phyloP scores from a whole-genome alignment of 2,329 filamentous ascomycete species.

The Akanthomyces muscarius region DNA sequence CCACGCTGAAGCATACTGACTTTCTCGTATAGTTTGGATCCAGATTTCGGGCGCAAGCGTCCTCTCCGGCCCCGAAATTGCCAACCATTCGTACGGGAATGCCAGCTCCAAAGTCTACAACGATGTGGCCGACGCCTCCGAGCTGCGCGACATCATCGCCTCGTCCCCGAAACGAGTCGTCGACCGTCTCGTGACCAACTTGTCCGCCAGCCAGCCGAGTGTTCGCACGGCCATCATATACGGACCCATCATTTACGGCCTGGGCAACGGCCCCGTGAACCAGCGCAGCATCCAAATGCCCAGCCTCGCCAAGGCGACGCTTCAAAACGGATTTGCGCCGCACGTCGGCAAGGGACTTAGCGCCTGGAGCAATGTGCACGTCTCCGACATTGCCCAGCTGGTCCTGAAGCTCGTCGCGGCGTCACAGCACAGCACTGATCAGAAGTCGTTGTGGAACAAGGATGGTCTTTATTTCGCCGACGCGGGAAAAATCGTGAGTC shows the following conservation, averaged over 20 bases:
- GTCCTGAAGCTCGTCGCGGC: constrained; percentile 27
- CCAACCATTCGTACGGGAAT: constrained; percentile 21
- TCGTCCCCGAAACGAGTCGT: constrained; percentile 54
- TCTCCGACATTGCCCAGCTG: constrained; percentile 36
- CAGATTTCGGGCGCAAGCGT: constrained; percentile 14
- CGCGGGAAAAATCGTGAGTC: constrained; percentile 6
- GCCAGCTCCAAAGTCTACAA: constrained; percentile 51
- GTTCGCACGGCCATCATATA: constrained; percentile 38
- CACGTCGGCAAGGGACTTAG: constrained; percentile 35
- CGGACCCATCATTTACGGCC: constrained; percentile 44
- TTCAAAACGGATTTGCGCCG: constrained; percentile 37
- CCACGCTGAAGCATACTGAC: constrained; percentile 5
- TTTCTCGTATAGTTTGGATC: constrained; percentile 31
- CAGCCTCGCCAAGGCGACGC: constrained; percentile 32
- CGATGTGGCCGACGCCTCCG: constrained; percentile 48
- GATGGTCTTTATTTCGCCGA: constrained; percentile 30
- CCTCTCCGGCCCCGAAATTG: constrained; percentile 4
- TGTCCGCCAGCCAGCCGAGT: constrained; percentile 23
- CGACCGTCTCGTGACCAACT: constrained; percentile 54
- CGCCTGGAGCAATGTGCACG: constrained; percentile 44
- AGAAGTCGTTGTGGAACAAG: constrained; percentile 28
- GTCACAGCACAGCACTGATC: constrained; percentile 21
- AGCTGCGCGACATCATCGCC: constrained; percentile 36
- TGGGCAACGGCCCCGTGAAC: constrained; percentile 42
- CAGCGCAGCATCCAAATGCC: constrained; percentile 43